Percentiles rank a stretch among this genome's conserved stretches.
phyloP scores from a whole-genome alignment of 2,329 filamentous ascomycete species.

The Coniella vitis region DNA sequence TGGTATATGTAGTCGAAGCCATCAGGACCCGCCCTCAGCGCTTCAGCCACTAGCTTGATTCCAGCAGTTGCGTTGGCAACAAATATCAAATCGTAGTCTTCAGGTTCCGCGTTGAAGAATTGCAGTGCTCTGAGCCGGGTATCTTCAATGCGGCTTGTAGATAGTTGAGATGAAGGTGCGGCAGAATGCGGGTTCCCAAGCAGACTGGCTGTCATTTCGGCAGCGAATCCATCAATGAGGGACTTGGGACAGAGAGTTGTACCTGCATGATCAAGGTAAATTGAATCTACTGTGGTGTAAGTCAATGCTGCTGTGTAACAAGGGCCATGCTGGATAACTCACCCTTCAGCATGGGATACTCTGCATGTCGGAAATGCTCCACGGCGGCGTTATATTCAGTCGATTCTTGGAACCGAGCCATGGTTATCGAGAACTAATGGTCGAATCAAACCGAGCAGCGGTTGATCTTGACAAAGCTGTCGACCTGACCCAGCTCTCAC shows the following conservation, averaged over 20 bases:
- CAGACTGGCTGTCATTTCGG: slow-evolving; percentile 70
- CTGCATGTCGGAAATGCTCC: slow-evolving; percentile 49
- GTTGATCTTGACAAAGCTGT: no score
- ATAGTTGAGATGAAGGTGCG: slow-evolving; percentile 71
- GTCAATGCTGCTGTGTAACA: not conserved
- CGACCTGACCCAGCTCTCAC: no score
- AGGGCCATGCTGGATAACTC: slow-evolving; percentile 9
- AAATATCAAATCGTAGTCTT: slow-evolving; percentile 81
- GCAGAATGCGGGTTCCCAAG: slow-evolving; percentile 91
- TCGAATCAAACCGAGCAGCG: no score
- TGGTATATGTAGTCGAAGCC: slow-evolving; percentile 84
- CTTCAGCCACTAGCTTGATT: slow-evolving; percentile 76
- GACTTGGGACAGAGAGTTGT: slow-evolving; percentile 79
- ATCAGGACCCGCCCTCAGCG: slow-evolving; percentile 57
- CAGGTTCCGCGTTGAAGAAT: slow-evolving; percentile 76
- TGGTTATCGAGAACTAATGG: not conserved
- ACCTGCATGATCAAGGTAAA: slow-evolving; percentile 93
- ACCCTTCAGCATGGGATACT: slow-evolving; percentile 69
- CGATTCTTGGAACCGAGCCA: slow-evolving; percentile 2
- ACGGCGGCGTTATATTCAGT: slow-evolving; percentile 50
- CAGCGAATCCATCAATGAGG: slow-evolving; percentile 69
- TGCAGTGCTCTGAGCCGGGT: slow-evolving; percentile 61
- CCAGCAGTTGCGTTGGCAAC: slow-evolving; percentile 83
- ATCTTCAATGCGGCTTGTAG: slow-evolving; percentile 69
- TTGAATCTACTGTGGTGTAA: slow-evolving; percentile 44